Evolutionary conservation across 805 yeast species (phyloP).

Genomic region (Spathaspora hagerdaliae): DNA sequence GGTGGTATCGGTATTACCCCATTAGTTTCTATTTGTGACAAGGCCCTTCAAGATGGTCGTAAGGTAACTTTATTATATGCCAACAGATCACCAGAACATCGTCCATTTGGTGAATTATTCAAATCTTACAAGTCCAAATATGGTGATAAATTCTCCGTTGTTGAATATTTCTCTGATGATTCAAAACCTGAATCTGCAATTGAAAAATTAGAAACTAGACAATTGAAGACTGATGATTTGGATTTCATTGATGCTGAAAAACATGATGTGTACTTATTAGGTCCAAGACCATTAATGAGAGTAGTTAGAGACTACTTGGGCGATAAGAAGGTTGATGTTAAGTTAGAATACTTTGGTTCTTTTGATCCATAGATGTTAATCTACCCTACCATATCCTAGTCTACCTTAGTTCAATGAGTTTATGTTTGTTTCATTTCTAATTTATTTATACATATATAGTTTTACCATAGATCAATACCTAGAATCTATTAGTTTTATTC

Average conservation of each 20-base stretch:
- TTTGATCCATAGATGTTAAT: constrained; percentile 16
- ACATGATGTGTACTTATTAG: constrained; percentile 25
- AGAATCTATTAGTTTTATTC: no score
- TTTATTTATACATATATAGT: no score
- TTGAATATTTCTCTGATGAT: constrained; percentile 19
- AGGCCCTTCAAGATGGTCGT: constrained; percentile 27
- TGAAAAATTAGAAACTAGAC: constrained; percentile 9
- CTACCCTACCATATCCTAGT: no score
- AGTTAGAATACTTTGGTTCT: constrained; percentile 33
- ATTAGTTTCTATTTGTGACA: constrained; percentile 47
- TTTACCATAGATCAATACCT: no score
- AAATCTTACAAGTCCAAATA: constrained; percentile 11
- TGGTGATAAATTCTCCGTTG: constrained; percentile 12
- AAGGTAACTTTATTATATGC: constrained; percentile 33
- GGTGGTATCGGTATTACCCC: constrained; percentile 76
- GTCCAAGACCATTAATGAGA: constrained; percentile 31
- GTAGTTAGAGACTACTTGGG: constrained; percentile 19
- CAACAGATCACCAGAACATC: constrained; percentile 14
- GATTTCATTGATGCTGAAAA: constrained; percentile 12
- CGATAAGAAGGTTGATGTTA: constrained; percentile 14
- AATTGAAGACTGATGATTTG: constrained; percentile 16
- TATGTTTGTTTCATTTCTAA: no score
- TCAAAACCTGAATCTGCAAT: constrained; percentile 1
- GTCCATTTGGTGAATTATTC: constrained; percentile 24
- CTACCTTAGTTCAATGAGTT: no score